phyloP scores from a whole-genome alignment of 2,329 filamentous ascomycete species.

The Colletotrichum liaoningense region DNA sequence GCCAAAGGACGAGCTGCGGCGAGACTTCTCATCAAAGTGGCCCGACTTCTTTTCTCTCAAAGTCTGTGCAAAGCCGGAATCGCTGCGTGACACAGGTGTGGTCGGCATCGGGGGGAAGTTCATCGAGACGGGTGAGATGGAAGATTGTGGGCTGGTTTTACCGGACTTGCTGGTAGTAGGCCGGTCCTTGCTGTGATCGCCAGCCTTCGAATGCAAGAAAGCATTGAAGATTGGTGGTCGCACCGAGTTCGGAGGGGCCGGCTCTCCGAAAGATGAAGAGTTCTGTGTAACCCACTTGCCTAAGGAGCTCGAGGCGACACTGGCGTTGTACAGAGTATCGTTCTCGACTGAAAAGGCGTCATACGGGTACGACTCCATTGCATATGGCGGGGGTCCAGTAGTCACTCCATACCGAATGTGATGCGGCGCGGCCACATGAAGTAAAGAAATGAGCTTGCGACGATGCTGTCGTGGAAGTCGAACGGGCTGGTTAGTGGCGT shows the following conservation, averaged over 20 bases:
- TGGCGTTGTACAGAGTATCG: constrained; percentile 80
- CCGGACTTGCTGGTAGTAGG: constrained; percentile 79
- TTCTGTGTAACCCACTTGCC: constrained; percentile 90
- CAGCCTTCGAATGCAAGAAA: constrained; percentile 79
- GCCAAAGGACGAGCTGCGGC: constrained; percentile 93
- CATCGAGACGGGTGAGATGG: constrained; percentile 80
- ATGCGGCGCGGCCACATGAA: constrained; percentile 92
- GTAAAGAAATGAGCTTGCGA: constrained; percentile 86
- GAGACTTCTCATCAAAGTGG: constrained; percentile 85
- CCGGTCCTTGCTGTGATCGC: constrained; percentile 75
- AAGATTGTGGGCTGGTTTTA: constrained; percentile 71
- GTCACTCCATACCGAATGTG: constrained; percentile 87
- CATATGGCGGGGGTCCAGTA: constrained; percentile 91
- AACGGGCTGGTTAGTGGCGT: constrained; percentile 82
- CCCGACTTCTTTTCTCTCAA: constrained; percentile 94
- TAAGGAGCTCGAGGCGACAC: constrained; percentile 76
- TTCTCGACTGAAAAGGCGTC: constrained; percentile 93
- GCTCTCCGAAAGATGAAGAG: constrained; percentile 85
- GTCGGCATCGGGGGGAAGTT: constrained; percentile 81
- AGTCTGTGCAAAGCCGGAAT: constrained; percentile 91
- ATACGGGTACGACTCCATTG: constrained; percentile 90
- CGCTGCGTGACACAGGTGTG: constrained; percentile 86
- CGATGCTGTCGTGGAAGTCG: constrained; percentile 88
- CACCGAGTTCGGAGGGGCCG: constrained; percentile 61
- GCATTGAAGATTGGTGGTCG: constrained; percentile 87